phyloP scores from a whole-genome alignment of 1,284 basidiomycete species.

The Marasmius oreades region DNA sequence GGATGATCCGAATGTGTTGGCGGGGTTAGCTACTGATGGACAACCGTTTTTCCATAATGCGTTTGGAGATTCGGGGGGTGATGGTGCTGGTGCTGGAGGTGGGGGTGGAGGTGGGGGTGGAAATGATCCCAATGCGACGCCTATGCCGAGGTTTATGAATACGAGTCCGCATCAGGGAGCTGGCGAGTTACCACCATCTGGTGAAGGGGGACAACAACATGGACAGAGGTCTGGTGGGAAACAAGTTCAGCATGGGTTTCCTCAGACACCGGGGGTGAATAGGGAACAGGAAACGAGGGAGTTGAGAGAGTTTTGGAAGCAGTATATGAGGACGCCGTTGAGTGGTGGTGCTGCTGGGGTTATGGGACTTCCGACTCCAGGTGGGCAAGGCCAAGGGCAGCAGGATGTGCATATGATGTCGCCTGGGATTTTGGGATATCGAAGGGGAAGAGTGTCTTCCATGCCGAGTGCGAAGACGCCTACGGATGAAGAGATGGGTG shows the following conservation, averaged over 20 bases:
- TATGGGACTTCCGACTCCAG: constrained; percentile 14
- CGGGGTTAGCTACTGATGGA: constrained; percentile 51
- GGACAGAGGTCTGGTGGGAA: constrained; percentile 5
- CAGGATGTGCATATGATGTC: constrained; percentile 16
- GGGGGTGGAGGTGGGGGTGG: neutral
- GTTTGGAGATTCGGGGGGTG: constrained; percentile 19
- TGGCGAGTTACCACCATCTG: neutral
- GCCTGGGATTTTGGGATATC: constrained; percentile 19
- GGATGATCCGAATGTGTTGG: constrained; percentile 63
- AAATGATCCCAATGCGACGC: constrained; percentile 42
- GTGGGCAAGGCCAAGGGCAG: constrained; percentile 17
- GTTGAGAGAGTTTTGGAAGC: constrained; percentile 69
- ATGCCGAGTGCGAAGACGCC: constrained; percentile 67
- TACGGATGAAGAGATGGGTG: constrained; percentile 22
- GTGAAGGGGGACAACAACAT: neutral
- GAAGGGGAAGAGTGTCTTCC: constrained; percentile 57
- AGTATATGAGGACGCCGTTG: constrained; percentile 69
- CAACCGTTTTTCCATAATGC: constrained; percentile 56
- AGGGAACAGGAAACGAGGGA: constrained; percentile 49
- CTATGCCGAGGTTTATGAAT: constrained; percentile 34
- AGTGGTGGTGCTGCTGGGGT: constrained; percentile 35
- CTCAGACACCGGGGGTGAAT: constrained; percentile 23
- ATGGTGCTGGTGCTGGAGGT: constrained; percentile 11
- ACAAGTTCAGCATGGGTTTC: constrained; percentile 9
- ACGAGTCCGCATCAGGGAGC: neutral